Percentiles rank a stretch among this genome's conserved stretches.
Conservation (phyloP, 116 monocot genomes). For the Posidonia oceanica region DNA sequence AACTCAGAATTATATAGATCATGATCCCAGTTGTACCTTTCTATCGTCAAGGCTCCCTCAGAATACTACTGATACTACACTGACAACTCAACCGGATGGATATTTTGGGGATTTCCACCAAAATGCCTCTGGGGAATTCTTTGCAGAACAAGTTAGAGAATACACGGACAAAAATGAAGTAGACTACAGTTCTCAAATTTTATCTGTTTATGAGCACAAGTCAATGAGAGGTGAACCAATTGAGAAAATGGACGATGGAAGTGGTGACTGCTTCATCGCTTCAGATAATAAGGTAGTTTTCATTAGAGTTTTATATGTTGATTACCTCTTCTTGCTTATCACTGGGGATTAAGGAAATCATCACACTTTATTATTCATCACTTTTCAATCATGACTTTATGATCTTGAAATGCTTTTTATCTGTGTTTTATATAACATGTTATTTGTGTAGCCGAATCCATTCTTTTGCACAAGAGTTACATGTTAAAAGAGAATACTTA, state of each 20-base stretch:
- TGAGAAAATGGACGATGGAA: conserved; percentile 19
- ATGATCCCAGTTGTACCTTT: conserved; percentile 8
- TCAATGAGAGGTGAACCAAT: conserved; percentile 5
- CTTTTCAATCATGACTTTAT: not conserved
- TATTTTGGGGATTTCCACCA: conserved; percentile 6
- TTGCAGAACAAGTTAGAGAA: conserved; percentile 8
- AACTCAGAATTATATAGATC: conserved; percentile 13
- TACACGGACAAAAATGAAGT: conserved; percentile 16
- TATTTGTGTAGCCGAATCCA: not conserved
- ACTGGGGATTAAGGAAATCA: not conserved
- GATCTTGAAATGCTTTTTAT: not conserved
- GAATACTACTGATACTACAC: conserved; percentile 4
- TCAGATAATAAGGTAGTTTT: conserved; percentile 29
- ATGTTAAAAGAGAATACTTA: no score
- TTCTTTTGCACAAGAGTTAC: not conserved
- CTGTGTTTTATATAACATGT: not conserved
- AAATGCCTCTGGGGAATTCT: conserved; percentile 10
- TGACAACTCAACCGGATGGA: conserved; percentile 14
- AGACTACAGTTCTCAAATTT: conserved; percentile 26
- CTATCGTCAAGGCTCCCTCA: conserved; percentile 7
- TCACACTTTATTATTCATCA: not conserved
- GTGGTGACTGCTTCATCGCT: not conserved
- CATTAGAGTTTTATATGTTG: not conserved
- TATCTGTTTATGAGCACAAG: conserved; percentile 20
- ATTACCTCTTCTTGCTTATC: conserved; percentile 3